Percentiles rank a stretch among this genome's conserved stretches.
phyloP scores from a whole-genome alignment of 2,329 filamentous ascomycete genomes.

The Fusarium oligoseptatum region DNA sequence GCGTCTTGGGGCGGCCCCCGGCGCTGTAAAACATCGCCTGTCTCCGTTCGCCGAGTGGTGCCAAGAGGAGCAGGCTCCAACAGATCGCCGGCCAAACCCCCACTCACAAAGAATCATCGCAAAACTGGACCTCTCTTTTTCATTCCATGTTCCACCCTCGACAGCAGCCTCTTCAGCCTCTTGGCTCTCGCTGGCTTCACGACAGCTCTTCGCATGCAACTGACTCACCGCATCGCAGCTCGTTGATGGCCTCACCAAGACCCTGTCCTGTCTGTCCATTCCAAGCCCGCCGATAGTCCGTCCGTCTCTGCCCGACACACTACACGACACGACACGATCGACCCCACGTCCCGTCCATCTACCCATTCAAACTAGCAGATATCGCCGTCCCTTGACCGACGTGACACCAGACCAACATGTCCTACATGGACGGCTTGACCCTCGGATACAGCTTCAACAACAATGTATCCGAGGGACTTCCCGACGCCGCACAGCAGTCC shows the following conservation, averaged over 20 bases:
- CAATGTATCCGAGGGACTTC: slow-evolving; percentile 30
- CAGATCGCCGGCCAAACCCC: slow-evolving; percentile 24
- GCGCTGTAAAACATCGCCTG: slow-evolving; percentile 23
- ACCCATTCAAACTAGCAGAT: slow-evolving; percentile 2
- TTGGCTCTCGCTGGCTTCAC: slow-evolving; percentile 26
- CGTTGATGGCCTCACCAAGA: slow-evolving; percentile 32
- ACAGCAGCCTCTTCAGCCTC: slow-evolving; percentile 37
- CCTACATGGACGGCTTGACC: slow-evolving; percentile 42
- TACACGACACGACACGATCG: slow-evolving; percentile 4
- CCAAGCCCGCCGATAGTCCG: slow-evolving; percentile 28
- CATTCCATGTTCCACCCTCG: slow-evolving; percentile 37
- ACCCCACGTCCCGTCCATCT: slow-evolving; percentile 13
- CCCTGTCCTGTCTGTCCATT: slow-evolving; percentile 5
- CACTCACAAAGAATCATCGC: slow-evolving; percentile 17
- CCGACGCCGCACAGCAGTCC: slow-evolving; percentile 39
- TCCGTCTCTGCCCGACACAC: slow-evolving; percentile 25
- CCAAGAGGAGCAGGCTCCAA: slow-evolving; percentile 30
- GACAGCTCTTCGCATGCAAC: slow-evolving; percentile 23
- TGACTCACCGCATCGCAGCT: slow-evolving; percentile 14
- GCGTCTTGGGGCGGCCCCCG: not conserved
- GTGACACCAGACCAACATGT: slow-evolving; percentile 39
- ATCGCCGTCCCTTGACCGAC: slow-evolving; percentile 14
- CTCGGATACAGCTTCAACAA: slow-evolving; percentile 45
- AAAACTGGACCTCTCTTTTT: slow-evolving; percentile 17
- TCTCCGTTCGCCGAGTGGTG: slow-evolving; percentile 17